These are phyloP conservation scores for Trichoderma sp. DNA, from an alignment of 2,329 filamentous ascomycete genomes.

Conservation along the genomic window DNA sequence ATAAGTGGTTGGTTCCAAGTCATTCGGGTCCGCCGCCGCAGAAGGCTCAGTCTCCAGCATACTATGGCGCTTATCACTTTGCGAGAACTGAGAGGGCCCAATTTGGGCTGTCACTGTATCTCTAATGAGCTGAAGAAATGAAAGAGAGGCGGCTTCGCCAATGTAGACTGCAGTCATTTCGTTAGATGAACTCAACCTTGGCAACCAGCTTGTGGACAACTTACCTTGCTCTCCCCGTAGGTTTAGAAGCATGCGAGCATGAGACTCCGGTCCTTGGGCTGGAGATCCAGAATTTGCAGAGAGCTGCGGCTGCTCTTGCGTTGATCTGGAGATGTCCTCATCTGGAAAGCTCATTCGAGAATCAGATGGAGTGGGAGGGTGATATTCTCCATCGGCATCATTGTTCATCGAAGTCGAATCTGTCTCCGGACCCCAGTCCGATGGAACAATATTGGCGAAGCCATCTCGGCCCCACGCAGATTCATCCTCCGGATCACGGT, in stretches of 20 bases:
- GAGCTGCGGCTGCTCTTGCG: slow-evolving; percentile 28
- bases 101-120: slow-evolving; percentile 53
- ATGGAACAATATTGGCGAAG: background rate
- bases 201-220: background rate
- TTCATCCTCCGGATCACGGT: slow-evolving; percentile 6
- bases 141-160: slow-evolving; percentile 56
- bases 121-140: slow-evolving; percentile 59
- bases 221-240: slow-evolving; percentile 56
- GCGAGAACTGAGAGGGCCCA: slow-evolving; percentile 58
- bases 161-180: slow-evolving; percentile 47
- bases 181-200: background rate
- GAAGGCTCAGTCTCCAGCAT: slow-evolving; percentile 55
- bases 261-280: slow-evolving; percentile 28
- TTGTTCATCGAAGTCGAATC: slow-evolving; percentile 5
- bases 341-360: slow-evolving; percentile 36
- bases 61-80: slow-evolving; percentile 53
- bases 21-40: slow-evolving; percentile 25
- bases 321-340: slow-evolving; percentile 22
- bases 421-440: slow-evolving; percentile 16
- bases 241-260: slow-evolving; percentile 54
- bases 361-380: slow-evolving; percentile 39
- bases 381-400: slow-evolving; percentile 27
- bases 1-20: slow-evolving; percentile 1
- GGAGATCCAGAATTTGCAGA: background rate
- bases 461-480: slow-evolving; percentile 11